Conservation (phyloP, 257 asterid species). For the Fraxinus cuspidata region DNA sequence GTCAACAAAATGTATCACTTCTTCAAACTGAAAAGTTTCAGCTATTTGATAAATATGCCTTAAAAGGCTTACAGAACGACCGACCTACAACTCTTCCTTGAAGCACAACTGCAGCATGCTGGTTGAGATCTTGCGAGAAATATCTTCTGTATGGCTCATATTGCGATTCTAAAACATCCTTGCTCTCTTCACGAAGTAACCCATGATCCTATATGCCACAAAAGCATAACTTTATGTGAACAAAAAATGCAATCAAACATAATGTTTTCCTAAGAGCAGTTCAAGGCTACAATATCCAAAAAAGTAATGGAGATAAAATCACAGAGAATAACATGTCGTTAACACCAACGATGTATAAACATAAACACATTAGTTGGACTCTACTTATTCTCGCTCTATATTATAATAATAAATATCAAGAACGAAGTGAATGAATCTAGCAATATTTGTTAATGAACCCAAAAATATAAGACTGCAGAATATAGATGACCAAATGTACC, state of each 20-base stretch:
- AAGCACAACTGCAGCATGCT: conserved; percentile 95
- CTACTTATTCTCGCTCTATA: conserved; percentile 7
- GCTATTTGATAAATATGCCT: conserved; percentile 1
- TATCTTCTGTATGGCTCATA: conserved; percentile 83
- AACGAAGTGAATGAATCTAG: conserved; percentile 18
- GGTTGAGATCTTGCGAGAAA: conserved; percentile 84
- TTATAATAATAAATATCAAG: conserved; percentile 1
- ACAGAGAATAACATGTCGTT: not conserved
- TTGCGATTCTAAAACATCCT: conserved; percentile 71
- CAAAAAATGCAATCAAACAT: conserved; percentile 7
- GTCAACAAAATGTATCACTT: not conserved
- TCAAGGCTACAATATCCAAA: not conserved
- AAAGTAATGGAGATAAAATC: not conserved
- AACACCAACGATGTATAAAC: conserved; percentile 11
- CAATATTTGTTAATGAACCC: conserved; percentile 14
- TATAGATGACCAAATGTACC: conserved; percentile 45
- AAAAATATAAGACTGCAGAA: conserved; percentile 21
- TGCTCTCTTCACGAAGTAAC: conserved; percentile 54
- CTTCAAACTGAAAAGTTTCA: not conserved
- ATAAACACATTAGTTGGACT: conserved; percentile 3
- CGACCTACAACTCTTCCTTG: conserved; percentile 93
- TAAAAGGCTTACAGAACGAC: conserved; percentile 14
- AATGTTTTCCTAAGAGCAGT: not conserved
- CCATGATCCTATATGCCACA: conserved; percentile 77
- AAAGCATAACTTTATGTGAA: conserved; percentile 11